Conservation (phyloP, 352 stramenopile species). For the Phytopythium montanum region DNA sequence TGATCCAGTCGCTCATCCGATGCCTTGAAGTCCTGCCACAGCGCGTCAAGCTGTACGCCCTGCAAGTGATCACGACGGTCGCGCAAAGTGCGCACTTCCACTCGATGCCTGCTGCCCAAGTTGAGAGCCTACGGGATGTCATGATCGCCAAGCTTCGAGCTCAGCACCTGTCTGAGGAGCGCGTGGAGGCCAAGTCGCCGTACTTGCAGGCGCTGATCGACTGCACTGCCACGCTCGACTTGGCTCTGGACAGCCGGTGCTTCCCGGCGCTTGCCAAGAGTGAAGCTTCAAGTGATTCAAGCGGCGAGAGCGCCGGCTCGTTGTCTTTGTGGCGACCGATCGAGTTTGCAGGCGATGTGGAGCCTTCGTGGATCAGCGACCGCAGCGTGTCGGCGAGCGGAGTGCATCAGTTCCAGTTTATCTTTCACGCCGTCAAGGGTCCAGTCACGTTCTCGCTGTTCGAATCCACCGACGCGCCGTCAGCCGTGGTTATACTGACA, state of each 20-base stretch:
- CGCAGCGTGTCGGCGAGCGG: slow-evolving; percentile 11
- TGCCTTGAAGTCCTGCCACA: slow-evolving; percentile 35
- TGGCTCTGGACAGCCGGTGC: slow-evolving; percentile 44
- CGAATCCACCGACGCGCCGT: slow-evolving; percentile 1
- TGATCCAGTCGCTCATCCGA: slow-evolving; percentile 30
- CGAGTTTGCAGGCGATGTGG: not conserved
- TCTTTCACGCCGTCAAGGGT: slow-evolving; percentile 20
- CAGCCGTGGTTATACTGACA: not conserved
- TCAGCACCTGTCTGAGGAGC: slow-evolving; percentile 44
- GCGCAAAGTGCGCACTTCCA: slow-evolving; percentile 35
- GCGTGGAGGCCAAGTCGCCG: slow-evolving; percentile 48
- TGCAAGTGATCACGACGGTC: slow-evolving; percentile 44
- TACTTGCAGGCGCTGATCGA: slow-evolving; percentile 62
- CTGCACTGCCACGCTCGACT: slow-evolving; percentile 50
- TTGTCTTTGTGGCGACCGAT: not conserved
- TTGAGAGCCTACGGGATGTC: slow-evolving; percentile 37
- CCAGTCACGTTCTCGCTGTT: slow-evolving; percentile 23
- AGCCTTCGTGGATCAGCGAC: slow-evolving; percentile 10
- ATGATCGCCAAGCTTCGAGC: slow-evolving; percentile 48
- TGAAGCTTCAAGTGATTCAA: not conserved
- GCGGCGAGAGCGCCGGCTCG: not conserved
- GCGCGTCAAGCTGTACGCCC: slow-evolving; percentile 28
- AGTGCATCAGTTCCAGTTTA: slow-evolving; percentile 18
- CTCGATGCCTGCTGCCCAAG: slow-evolving; percentile 24
- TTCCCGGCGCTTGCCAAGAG: slow-evolving; percentile 7